Percentiles rank a stretch among this genome's conserved stretches.
These are phyloP conservation scores for Niebla homalea DNA, from an alignment of 495 filamentous ascomycete genomes.

Conservation along the genomic window DNA sequence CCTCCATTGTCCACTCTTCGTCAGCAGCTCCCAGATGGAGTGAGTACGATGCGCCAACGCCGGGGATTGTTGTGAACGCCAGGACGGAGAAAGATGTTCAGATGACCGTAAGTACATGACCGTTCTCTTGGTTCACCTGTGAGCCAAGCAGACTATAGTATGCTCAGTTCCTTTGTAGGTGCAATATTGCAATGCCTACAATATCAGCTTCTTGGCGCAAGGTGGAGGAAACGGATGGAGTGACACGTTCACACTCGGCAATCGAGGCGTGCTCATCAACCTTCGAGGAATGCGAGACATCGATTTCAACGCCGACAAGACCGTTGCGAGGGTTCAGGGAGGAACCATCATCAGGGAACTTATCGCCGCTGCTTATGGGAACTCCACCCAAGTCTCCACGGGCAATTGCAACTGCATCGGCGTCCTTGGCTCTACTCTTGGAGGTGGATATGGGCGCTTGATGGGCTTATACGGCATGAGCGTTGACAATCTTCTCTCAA, in stretches of 20 bases:
- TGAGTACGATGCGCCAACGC: constrained; percentile 16
- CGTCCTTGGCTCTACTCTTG: constrained; percentile 7
- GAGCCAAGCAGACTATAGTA: not conserved
- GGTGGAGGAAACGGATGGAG: constrained; percentile 22
- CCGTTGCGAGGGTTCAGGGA: constrained; percentile 14
- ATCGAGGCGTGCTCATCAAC: constrained; percentile 17
- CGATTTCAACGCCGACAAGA: constrained; percentile 16
- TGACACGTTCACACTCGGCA: constrained; percentile 15
- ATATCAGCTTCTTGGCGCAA: constrained; percentile 21
- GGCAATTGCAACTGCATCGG: constrained; percentile 14
- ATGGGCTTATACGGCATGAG: constrained; percentile 11
- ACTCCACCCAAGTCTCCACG: constrained; percentile 10
- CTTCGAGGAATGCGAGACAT: constrained; percentile 13
- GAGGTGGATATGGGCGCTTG: constrained; percentile 8
- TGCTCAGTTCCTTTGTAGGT: not conserved
- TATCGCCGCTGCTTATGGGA: constrained; percentile 12
- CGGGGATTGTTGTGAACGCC: constrained; percentile 19
- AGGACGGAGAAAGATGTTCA: constrained; percentile 19
- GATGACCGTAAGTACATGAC: constrained; percentile 12
- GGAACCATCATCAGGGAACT: constrained; percentile 14
- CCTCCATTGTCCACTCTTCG: not conserved
- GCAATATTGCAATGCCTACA: constrained; percentile 7
- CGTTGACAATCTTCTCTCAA: constrained; percentile 9
- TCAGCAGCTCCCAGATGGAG: constrained; percentile 15
- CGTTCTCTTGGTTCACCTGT: not conserved